These are phyloP conservation scores for Trichoderma asperellum DNA, from an alignment of 2,329 filamentous ascomycete genomes.

Conservation along the genomic window DNA sequence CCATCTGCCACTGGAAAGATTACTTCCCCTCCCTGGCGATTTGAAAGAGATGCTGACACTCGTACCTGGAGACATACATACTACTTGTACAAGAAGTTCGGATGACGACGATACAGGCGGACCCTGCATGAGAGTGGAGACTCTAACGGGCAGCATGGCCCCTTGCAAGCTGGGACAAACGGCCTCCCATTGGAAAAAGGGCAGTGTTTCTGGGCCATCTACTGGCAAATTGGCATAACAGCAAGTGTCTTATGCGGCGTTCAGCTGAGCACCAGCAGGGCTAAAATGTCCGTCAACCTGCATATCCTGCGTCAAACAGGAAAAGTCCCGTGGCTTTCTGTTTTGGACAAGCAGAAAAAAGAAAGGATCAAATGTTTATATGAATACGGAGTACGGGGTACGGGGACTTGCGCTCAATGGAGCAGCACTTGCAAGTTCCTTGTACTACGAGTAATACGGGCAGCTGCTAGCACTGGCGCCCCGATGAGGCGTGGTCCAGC, in stretches of 20 bases:
- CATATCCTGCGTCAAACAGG: constrained; percentile 10
- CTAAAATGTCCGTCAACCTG: constrained; percentile 17
- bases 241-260: constrained; percentile 16
- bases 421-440: neutral
- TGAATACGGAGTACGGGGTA: neutral
- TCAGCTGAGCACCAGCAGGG: constrained; percentile 19
- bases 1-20: neutral
- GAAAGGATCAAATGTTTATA: neutral
- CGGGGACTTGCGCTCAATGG: neutral
- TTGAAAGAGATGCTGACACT: neutral
- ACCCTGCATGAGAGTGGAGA: constrained; percentile 18
- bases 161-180: constrained; percentile 4
- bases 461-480: neutral
- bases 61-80: neutral
- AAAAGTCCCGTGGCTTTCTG: constrained; percentile 4
- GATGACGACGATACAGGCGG: constrained; percentile 7
- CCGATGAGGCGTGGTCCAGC: constrained; percentile 6
- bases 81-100: neutral
- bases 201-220: constrained; percentile 6
- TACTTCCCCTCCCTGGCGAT: neutral
- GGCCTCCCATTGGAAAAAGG: constrained; percentile 23
- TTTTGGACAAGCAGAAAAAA: neutral
- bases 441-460: neutral
- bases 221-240: constrained; percentile 15
- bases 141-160: neutral